These are phyloP conservation scores for Truncatella angustata DNA, from an alignment of 2,329 filamentous ascomycete species.

Conservation along the genomic window DNA sequence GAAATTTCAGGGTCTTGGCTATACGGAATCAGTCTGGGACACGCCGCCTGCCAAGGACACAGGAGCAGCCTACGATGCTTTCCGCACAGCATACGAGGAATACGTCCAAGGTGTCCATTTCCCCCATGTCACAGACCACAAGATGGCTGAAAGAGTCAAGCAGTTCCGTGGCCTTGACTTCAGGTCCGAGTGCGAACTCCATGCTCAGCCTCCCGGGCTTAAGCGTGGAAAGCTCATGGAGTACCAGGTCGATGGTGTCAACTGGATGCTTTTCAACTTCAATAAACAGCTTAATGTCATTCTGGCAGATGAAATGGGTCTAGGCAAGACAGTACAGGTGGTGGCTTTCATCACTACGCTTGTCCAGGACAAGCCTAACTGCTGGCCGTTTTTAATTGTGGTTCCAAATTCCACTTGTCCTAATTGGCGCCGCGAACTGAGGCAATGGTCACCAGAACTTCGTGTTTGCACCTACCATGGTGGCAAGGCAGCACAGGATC, in stretches of 20 bases:
- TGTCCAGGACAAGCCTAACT: constrained; percentile 63
- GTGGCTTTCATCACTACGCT: constrained; percentile 78
- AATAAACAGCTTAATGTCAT: constrained; percentile 81
- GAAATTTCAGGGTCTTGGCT: constrained; percentile 90
- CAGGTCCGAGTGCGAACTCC: constrained; percentile 60
- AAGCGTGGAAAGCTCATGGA: constrained; percentile 82
- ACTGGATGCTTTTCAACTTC: constrained; percentile 94
- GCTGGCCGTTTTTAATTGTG: constrained; percentile 90
- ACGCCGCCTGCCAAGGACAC: constrained; percentile 67
- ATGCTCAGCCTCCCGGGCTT: constrained; percentile 70
- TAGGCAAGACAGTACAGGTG: constrained; percentile 95
- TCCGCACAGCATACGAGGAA: constrained; percentile 79
- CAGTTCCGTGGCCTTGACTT: constrained; percentile 68
- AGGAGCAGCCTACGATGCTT: constrained; percentile 71
- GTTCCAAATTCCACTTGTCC: constrained; percentile 93
- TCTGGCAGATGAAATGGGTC: constrained; percentile 95
- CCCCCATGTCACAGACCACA: constrained; percentile 48
- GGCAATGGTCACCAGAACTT: constrained; percentile 83
- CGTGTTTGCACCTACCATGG: constrained; percentile 94
- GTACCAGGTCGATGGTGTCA: constrained; percentile 89
- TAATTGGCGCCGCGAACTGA: constrained; percentile 97
- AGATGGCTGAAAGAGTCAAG: constrained; percentile 66
- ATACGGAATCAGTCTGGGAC: constrained; percentile 92
- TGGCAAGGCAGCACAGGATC: constrained; percentile 67
- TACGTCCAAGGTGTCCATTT: constrained; percentile 80